Conservation (phyloP, 2,329 filamentous ascomycete species). For the Orbilia javanica region DNA sequence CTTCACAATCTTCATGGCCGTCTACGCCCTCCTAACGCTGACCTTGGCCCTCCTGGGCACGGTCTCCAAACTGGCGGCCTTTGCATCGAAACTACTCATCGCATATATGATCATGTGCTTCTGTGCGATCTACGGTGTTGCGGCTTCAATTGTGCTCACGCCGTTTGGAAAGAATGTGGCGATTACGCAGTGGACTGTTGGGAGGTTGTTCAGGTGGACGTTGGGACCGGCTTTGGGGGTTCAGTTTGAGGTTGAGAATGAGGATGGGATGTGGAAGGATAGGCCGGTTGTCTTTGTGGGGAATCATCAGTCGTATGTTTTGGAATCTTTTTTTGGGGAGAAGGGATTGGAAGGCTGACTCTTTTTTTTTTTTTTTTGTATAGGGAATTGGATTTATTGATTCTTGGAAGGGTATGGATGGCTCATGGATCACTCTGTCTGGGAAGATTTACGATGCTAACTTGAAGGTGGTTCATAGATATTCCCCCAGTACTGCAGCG, state of each 20-base stretch:
- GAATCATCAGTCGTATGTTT: slow-evolving; percentile 82
- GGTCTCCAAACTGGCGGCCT: slow-evolving; percentile 68
- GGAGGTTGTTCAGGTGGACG: slow-evolving; percentile 80
- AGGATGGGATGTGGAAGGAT: slow-evolving; percentile 72
- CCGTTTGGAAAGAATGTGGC: slow-evolving; percentile 76
- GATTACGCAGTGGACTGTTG: slow-evolving; percentile 87
- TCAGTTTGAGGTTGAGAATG: slow-evolving; percentile 79
- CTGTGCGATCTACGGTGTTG: slow-evolving; percentile 78
- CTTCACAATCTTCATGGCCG: slow-evolving; percentile 59
- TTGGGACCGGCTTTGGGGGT: slow-evolving; percentile 83
- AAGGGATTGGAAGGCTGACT: background rate
- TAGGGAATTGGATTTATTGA: slow-evolving; percentile 86
- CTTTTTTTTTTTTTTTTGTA: background rate
- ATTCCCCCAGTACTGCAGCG: slow-evolving; percentile 90
- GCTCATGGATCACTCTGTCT: background rate
- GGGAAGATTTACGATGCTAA: background rate
- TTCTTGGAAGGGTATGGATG: slow-evolving; percentile 75
- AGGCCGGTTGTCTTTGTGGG: slow-evolving; percentile 91
- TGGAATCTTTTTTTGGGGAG: slow-evolving; percentile 59
- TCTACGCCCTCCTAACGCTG: slow-evolving; percentile 59
- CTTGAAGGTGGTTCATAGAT: slow-evolving; percentile 68
- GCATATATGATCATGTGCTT: slow-evolving; percentile 74
- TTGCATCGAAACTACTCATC: slow-evolving; percentile 77
- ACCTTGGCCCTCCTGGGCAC: slow-evolving; percentile 58
- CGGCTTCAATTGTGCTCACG: slow-evolving; percentile 79